Evolutionary conservation across 805 yeast species (phyloP).

Genomic region (Hanseniaspora meyeri): DNA sequence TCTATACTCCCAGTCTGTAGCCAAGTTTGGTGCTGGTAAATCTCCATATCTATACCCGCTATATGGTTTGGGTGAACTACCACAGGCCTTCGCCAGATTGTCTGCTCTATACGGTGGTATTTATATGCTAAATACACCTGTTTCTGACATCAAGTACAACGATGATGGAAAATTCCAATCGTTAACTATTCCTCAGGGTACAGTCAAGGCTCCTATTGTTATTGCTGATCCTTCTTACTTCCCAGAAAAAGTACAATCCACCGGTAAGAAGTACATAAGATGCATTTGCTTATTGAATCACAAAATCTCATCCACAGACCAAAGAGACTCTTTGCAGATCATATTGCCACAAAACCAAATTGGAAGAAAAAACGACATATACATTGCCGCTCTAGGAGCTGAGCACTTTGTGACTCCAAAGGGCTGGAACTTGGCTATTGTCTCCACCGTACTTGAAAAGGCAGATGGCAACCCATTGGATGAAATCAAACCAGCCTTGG

Average conservation of each 20-base stretch:
- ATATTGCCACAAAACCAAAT: slow-evolving; percentile 95
- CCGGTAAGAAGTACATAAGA: slow-evolving; percentile 30
- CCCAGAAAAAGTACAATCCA: slow-evolving; percentile 42
- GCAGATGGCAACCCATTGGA: slow-evolving; percentile 60
- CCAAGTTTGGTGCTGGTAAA: slow-evolving; percentile 67
- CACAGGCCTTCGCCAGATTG: slow-evolving; percentile 97
- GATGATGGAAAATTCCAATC: slow-evolving; percentile 59
- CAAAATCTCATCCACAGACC: slow-evolving; percentile 69
- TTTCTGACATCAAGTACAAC: slow-evolving; percentile 72
- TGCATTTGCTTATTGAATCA: slow-evolving; percentile 75
- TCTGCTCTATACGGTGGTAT: slow-evolving; percentile 98
- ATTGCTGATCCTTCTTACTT: slow-evolving; percentile 97
- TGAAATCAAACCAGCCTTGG: slow-evolving; percentile 89
- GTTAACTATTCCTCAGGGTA: slow-evolving; percentile 82
- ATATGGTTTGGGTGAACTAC: slow-evolving; percentile 93
- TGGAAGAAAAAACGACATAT: slow-evolving; percentile 83
- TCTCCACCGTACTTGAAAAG: slow-evolving; percentile 89
- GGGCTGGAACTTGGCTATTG: slow-evolving; percentile 84
- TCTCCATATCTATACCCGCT: slow-evolving; percentile 93
- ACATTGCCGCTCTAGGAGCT: slow-evolving; percentile 78
- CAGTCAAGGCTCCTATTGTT: slow-evolving; percentile 81
- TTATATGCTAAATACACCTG: slow-evolving; percentile 92
- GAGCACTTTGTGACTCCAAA: slow-evolving; percentile 83
- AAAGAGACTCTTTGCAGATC: slow-evolving; percentile 81
- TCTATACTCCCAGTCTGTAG: slow-evolving; percentile 78